Evolutionary conservation across 2,329 filamentous ascomycete species (phyloP), one percentile per base, ranked within the genome.

Genomic region (Aspergillus carbonarius): DNA sequence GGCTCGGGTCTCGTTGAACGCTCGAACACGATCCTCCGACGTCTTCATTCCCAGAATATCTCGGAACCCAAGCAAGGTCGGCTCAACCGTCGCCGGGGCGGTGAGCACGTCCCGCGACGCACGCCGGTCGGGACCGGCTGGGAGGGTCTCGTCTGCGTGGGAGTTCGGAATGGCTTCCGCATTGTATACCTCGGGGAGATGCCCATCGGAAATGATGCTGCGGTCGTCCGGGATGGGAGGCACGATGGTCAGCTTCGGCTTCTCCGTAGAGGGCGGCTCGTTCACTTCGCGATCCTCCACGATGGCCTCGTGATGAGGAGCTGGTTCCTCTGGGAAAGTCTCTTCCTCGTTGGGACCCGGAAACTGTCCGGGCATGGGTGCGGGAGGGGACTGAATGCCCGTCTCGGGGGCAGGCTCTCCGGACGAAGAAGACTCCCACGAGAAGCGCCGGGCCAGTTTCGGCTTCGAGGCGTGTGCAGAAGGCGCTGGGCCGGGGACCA

Each of bases 41-140:
- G 84, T 85, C 15, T 84, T 81, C 51, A 95, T 81, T 8, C 84
- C 85, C 67, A 92, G 81, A 60, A 97, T 96, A 58, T 96, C 89
- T 52, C 87, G 85, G 75, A 96, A 93, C 1, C 83, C 79, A 63
- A 83, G 81, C 37, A 84, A 77, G 48, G 78, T 82, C 4, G 70
- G 64, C 52, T 70, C 67, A 13, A 68, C 58, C 8, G 67, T 60
- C 4, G 58, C 60, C 5, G 59, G 59, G 13, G 57, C 60, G 1
- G 61, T 63, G 13, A 65, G 54, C 12, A 60, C 55, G 53, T 59
- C 25, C 4, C 55, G 54, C 27, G 57, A 44, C 34, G 58, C 30
- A 39, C 58, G 65, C 42, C 40, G 50, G 25, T 60, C 58, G 20
- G 57, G 35, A 4, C 47, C 49, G 6, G 57, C 51, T 30, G 55